Evolutionary conservation across 2,329 filamentous ascomycete species (phyloP).

Genomic region (Penicillium hordei): DNA sequence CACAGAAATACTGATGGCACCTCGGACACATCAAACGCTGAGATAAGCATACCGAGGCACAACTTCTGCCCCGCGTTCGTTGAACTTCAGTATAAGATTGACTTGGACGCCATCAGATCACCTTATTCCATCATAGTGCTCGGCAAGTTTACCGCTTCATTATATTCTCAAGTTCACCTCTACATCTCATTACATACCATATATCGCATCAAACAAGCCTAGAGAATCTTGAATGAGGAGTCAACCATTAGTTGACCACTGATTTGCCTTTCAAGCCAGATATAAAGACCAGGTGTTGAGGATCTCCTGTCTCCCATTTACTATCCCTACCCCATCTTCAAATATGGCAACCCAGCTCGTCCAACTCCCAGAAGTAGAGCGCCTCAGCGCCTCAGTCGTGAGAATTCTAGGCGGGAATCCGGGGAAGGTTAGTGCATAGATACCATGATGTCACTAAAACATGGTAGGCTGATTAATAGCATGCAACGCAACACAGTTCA

Average conservation of each 20-base stretch:
- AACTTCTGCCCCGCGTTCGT: conserved; percentile 12
- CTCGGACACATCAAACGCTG: conserved; percentile 10
- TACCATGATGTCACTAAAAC: neutral
- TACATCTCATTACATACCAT: neutral
- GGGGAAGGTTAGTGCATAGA: conserved; percentile 61
- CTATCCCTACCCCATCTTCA: neutral
- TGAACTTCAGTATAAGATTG: conserved; percentile 1
- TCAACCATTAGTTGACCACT: neutral
- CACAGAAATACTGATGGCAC: neutral
- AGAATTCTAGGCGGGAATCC: conserved; percentile 90
- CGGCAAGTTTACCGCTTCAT: neutral
- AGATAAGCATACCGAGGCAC: conserved; percentile 26
- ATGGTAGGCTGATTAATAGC: conserved; percentile 9
- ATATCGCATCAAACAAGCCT: neutral
- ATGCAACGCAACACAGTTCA: conserved; percentile 44
- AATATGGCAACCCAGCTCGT: conserved; percentile 63
- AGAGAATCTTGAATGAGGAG: conserved; percentile 4
- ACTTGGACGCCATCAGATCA: neutral
- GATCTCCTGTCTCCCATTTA: neutral
- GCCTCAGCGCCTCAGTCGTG: conserved; percentile 74
- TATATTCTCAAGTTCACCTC: neutral
- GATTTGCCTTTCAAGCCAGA: neutral
- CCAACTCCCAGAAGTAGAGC: conserved; percentile 70
- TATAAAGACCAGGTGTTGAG: neutral
- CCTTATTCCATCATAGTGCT: neutral